Percentiles rank a stretch among this genome's conserved stretches.
phyloP scores from a whole-genome alignment of 2,329 filamentous ascomycete species.

The Penicillium sp. region DNA sequence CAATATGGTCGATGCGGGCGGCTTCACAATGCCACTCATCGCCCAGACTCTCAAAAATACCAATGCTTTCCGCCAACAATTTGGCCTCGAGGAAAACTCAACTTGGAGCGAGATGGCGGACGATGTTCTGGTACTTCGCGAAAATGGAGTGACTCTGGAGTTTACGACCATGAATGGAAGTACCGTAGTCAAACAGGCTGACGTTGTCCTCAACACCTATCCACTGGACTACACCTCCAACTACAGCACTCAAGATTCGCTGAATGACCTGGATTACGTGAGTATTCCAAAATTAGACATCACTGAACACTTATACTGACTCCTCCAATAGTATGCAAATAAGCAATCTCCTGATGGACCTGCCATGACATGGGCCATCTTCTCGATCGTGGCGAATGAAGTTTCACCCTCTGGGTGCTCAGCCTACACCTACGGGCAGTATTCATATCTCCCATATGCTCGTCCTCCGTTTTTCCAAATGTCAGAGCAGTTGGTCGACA shows the following conservation, averaged over 20 bases:
- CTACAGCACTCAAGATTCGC: slow-evolving; percentile 48
- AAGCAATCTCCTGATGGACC: slow-evolving; percentile 67
- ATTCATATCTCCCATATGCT: slow-evolving; percentile 62
- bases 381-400: slow-evolving; percentile 64
- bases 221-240: slow-evolving; percentile 61
- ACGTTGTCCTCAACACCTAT: slow-evolving; percentile 66
- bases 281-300: slow-evolving; percentile 15
- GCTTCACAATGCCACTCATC: slow-evolving; percentile 65
- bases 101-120: slow-evolving; percentile 58
- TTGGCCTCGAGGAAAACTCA: slow-evolving; percentile 55
- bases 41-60: slow-evolving; percentile 55
- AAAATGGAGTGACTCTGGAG: slow-evolving; percentile 63
- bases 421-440: slow-evolving; percentile 65
- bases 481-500: slow-evolving; percentile 66
- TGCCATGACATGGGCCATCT: slow-evolving; percentile 71
- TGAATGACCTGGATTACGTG: slow-evolving; percentile 63
- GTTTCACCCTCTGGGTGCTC: slow-evolving; percentile 66
- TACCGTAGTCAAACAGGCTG: slow-evolving; percentile 67
- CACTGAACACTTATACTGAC: slow-evolving; percentile 1
- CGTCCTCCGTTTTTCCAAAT: slow-evolving; percentile 69
- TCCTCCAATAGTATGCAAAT: slow-evolving; percentile 56
- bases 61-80: slow-evolving; percentile 57
- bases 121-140: slow-evolving; percentile 56
- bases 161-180: slow-evolving; percentile 66
- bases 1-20: slow-evolving; percentile 65